Evolutionary conservation across 371 early-diverging fungal genomes (phyloP).

Genomic region (Thermomucor indicae-seudaticae): DNA sequence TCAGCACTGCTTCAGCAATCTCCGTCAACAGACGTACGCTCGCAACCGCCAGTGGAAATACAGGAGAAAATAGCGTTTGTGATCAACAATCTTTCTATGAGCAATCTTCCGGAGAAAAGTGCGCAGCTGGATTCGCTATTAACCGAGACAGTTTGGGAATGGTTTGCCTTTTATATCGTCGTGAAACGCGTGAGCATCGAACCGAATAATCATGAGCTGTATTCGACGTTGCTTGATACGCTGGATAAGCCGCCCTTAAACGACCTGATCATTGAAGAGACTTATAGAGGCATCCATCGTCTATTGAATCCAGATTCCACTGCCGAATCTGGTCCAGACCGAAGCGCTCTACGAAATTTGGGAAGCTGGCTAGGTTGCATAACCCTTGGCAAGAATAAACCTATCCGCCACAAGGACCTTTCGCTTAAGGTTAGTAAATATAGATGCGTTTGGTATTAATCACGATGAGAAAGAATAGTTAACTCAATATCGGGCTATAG

Average conservation of each 20-base stretch:
- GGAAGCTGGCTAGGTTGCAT: conserved; percentile 97
- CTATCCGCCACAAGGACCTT: conserved; percentile 91
- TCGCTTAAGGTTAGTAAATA: conserved; percentile 74
- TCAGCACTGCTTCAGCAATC: no score
- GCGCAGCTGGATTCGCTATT: conserved; percentile 78
- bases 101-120: conserved; percentile 79
- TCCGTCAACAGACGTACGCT: no score
- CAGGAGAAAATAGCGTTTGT: conserved; percentile 94
- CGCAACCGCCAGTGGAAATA: conserved; percentile 60
- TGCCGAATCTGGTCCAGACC: conserved; percentile 77
- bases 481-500: no score
- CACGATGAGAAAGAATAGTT: background rate
- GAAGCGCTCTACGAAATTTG: conserved; percentile 86
- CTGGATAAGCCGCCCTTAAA: conserved; percentile 56
- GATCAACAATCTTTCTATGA: conserved; percentile 88
- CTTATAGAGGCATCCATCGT: conserved; percentile 75
- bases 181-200: conserved; percentile 92
- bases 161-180: conserved; percentile 92
- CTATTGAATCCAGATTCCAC: conserved; percentile 88
- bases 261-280: conserved; percentile 81
- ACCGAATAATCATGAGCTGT: conserved; percentile 90
- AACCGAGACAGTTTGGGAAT: conserved; percentile 61
- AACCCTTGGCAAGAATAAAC: conserved; percentile 87
- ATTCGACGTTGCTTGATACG: conserved; percentile 71
- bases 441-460: background rate